A percentile compares a stretch with the other conserved stretches of the same genome.
phyloP scores from a whole-genome alignment of 306 rosid species.

The Sicyos baderoa region DNA sequence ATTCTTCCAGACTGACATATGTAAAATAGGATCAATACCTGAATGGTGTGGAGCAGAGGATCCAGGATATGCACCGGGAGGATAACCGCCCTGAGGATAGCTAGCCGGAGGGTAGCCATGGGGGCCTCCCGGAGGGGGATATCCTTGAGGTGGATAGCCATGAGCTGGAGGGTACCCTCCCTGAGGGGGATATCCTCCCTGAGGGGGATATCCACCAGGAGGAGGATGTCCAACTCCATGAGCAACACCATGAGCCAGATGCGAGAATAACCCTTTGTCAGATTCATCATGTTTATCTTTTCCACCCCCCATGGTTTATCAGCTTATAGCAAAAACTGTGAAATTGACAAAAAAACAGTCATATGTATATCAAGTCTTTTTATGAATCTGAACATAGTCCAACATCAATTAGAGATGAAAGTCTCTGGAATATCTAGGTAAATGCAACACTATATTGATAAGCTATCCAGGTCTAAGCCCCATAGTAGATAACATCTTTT shows the following conservation, averaged over 20 bases:
- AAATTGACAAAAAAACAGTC: constrained; percentile 1
- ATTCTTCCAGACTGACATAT: neutral
- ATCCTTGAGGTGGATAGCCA: constrained; percentile 25
- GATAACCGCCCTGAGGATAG: constrained; percentile 47
- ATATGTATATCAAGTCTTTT: neutral
- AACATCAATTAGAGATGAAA: neutral
- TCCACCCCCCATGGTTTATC: constrained; percentile 66
- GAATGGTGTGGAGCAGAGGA: constrained; percentile 33
- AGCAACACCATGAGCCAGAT: constrained; percentile 26
- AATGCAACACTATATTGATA: neutral
- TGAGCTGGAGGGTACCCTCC: constrained; percentile 29
- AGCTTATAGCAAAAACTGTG: neutral
- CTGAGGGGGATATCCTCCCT: constrained; percentile 27
- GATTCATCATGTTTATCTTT: constrained; percentile 47
- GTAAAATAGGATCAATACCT: constrained; percentile 25
- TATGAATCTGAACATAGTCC: neutral
- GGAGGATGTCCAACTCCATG: constrained; percentile 35
- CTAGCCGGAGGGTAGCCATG: constrained; percentile 26
- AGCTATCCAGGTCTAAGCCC: neutral
- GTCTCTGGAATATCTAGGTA: neutral
- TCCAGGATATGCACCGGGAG: constrained; percentile 43
- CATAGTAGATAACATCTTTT: neutral
- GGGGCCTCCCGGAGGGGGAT: neutral
- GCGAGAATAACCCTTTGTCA: constrained; percentile 61
- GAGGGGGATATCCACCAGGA: constrained; percentile 24